Evolutionary conservation across 2,329 filamentous ascomycete species (phyloP).

Genomic region (Trichoderma sp.): DNA sequence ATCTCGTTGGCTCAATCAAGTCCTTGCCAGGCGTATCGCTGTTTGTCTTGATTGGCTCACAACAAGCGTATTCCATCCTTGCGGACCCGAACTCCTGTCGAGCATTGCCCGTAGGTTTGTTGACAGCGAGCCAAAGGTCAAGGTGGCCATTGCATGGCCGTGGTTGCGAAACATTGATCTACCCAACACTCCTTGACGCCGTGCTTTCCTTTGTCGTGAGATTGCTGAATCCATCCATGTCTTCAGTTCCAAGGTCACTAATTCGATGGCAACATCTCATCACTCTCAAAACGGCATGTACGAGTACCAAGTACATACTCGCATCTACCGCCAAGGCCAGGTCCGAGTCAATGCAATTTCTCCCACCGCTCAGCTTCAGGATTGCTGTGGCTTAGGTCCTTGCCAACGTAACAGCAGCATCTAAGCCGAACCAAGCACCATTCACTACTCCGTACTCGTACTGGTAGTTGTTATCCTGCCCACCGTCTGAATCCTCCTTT

Average conservation of each 20-base stretch:
- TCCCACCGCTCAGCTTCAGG: not conserved
- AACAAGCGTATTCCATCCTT: not conserved
- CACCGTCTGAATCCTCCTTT: not conserved
- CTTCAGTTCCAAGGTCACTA: not conserved
- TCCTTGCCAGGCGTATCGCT: conserved; percentile 6
- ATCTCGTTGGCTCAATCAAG: not conserved
- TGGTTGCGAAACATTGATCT: conserved; percentile 4
- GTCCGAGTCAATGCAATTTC: not conserved
- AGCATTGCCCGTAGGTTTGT: conserved; percentile 3
- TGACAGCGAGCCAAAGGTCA: not conserved
- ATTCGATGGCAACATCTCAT: not conserved
- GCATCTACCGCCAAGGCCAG: not conserved
- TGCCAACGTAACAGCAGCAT: not conserved
- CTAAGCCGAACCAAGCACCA: not conserved
- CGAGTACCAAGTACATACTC: not conserved
- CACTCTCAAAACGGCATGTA: not conserved
- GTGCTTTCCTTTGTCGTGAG: conserved; percentile 1
- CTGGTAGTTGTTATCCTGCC: not conserved
- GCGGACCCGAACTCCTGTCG: not conserved
- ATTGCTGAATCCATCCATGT: not conserved
- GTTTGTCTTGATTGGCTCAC: conserved; percentile 1
- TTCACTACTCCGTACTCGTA: not conserved
- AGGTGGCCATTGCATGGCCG: not conserved
- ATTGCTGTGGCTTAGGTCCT: conserved; percentile 7
- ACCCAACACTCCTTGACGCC: not conserved